These are phyloP conservation scores for Laburnicola sp. DNA, from an alignment of 2,329 filamentous ascomycete genomes.

Conservation along the genomic window DNA sequence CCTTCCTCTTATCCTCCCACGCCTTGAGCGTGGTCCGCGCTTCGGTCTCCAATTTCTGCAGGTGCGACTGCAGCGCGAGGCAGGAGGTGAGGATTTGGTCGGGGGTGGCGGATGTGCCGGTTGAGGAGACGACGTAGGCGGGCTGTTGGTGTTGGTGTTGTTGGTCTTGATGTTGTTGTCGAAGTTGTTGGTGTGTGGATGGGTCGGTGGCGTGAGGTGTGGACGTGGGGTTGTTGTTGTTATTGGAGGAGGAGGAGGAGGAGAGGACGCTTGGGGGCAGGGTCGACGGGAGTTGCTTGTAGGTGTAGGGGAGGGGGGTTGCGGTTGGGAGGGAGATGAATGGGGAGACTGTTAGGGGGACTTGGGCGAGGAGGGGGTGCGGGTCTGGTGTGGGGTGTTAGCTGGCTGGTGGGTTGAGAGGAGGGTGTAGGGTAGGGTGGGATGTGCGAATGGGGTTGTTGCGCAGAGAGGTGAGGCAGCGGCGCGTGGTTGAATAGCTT, in stretches of 20 bases:
- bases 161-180: slow-evolving; percentile 57
- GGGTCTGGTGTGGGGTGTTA: no score
- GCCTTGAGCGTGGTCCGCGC: slow-evolving; percentile 68
- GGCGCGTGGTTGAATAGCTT: no score
- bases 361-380: slow-evolving; percentile 86
- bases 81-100: slow-evolving; percentile 84
- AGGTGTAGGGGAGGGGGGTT: slow-evolving; percentile 92
- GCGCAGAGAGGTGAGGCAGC: no score
- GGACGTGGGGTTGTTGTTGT: slow-evolving; percentile 20
- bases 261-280: slow-evolving; percentile 73
- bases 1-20: slow-evolving; percentile 69
- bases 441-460: no score
- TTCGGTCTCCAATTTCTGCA: slow-evolving; percentile 68
- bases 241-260: no score
- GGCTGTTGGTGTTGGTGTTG: slow-evolving; percentile 55
- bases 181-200: not conserved
- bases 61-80: slow-evolving; percentile 73
- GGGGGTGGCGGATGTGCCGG: slow-evolving; percentile 77
- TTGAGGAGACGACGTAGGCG: slow-evolving; percentile 73
- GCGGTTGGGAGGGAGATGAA: slow-evolving; percentile 89
- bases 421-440: not conserved
- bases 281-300: slow-evolving; percentile 84
- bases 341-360: slow-evolving; percentile 90
- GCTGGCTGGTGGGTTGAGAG: no score
- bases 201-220: slow-evolving; percentile 2